phyloP scores from a whole-genome alignment of 306 rosid species.

The Vigna reflexopilosa region DNA sequence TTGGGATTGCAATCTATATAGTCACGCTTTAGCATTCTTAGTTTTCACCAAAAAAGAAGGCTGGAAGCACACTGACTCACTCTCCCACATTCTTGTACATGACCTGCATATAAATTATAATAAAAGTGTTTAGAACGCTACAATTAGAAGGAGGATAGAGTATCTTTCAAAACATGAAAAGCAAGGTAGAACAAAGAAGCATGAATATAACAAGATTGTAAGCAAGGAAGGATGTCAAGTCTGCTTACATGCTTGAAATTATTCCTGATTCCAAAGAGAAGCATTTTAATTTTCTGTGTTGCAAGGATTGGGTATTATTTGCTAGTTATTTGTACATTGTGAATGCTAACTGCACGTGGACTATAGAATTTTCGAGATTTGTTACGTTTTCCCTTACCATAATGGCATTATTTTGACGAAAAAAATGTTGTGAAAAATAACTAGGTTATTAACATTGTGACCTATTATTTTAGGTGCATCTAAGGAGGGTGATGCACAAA shows the following conservation, averaged over 20 bases:
- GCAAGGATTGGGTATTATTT: not conserved
- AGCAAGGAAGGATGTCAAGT: not conserved
- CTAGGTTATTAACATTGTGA: conserved; percentile 34
- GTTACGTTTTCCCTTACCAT: conserved; percentile 21
- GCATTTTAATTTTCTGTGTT: not conserved
- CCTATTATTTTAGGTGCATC: conserved; percentile 75
- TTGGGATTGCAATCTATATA: too few species aligned
- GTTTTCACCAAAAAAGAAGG: too few species aligned
- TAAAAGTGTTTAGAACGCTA: not conserved
- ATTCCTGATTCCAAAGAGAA: not conserved
- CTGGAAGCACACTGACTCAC: not conserved
- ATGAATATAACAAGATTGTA: conserved; percentile 1
- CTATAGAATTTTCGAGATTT: not conserved
- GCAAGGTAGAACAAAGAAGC: too few species aligned
- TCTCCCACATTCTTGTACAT: not conserved
- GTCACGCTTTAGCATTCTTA: too few species aligned
- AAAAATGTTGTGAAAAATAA: conserved; percentile 21
- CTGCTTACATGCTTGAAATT: not conserved
- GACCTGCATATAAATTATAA: not conserved
- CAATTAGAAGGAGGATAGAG: not conserved
- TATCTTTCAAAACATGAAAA: conserved; percentile 13
- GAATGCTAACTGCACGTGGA: conserved; percentile 24
- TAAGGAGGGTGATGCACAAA: conserved; percentile 94
- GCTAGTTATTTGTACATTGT: conserved; percentile 10
- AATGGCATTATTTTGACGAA: conserved; percentile 17